Base-by-base conservation (phyloP, 371 early-diverging fungal species). In the Mucor racemosus region DNA sequence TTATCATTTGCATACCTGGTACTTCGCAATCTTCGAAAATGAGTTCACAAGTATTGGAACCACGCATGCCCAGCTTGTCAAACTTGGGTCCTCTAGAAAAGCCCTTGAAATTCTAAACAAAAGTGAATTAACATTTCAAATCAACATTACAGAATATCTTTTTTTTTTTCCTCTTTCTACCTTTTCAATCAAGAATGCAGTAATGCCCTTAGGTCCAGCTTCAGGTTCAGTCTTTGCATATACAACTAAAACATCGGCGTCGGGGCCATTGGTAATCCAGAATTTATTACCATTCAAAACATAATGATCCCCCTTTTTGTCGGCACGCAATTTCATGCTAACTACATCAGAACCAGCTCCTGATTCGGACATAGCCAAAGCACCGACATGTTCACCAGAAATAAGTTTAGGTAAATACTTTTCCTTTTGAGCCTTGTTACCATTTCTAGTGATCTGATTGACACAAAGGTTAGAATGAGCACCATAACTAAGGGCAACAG, bases 191-290 rank as follows among this genome's bases (percentile, higher is more conserved):
- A 98, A 71, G 75, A 98, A 98, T 14, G 97, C 97, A 26, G 98
- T 97, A 75, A 98, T 96, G 26, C 95, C 95, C 64, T 89, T 86
- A 19, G 95, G 90, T 5, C 94, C 94, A 33, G 92, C 89, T 31
- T 88, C 81, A 54, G 86, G 74, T 60, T 94, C 85, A 5, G 97
- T 97, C 83, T 97, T 97, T 39, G 97, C 97, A 76, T 97, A 98
- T 8, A 97, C 97, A 8, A 98, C 93, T 64, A 97, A 75, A 2
- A 90, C 90, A 75, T 97, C 90, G 13, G 97, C 97, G 78, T 96
- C 96, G 15, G 96, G 96, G 4, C 97, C 97, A 81, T 98, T 98
- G 44, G 99, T 98, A 76, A 98, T 98, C 99, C 99, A 98, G 81
- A 96, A 89, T 82, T 97, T 97, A 73, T 90, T 94, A 1, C 94